A percentile compares a stretch with the other conserved stretches of the same genome.
These are phyloP conservation scores for Solanum rostratum DNA, from an alignment of 257 asterid genomes.

Conservation along the genomic window DNA sequence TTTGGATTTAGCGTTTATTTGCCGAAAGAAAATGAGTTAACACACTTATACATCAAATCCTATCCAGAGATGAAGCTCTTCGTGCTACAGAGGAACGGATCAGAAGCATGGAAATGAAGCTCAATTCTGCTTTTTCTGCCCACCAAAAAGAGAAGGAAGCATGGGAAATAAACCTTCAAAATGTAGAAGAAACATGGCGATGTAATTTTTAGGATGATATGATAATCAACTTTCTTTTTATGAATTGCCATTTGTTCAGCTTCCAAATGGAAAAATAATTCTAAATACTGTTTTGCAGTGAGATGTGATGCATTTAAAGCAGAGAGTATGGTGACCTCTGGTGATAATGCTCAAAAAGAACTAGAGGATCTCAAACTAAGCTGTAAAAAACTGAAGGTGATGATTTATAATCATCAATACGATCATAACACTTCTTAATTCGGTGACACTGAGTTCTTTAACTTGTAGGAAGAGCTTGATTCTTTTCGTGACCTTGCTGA, in stretches of 20 bases:
- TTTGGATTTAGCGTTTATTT: background rate
- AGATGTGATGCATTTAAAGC: conserved; percentile 64
- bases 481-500: conserved; percentile 95
- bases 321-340: conserved; percentile 38
- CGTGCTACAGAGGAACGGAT: conserved; percentile 46
- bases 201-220: conserved; percentile 25
- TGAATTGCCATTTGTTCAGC: background rate
- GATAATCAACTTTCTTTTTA: conserved; percentile 4
- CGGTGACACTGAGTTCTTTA: conserved; percentile 1
- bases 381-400: conserved; percentile 63
- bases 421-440: background rate
- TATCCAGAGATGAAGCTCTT: conserved; percentile 75
- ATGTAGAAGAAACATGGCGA: conserved; percentile 93
- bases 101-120: conserved; percentile 57
- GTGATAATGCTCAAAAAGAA: conserved; percentile 48
- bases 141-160: conserved; percentile 73
- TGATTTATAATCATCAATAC: background rate
- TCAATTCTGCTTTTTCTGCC: conserved; percentile 56
- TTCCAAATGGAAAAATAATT: background rate
- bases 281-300: conserved; percentile 36
- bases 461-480: conserved; percentile 67
- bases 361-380: conserved; percentile 47
- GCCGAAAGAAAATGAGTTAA: background rate
- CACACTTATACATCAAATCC: conserved; percentile 8
- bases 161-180: conserved; percentile 75